phyloP scores from a whole-genome alignment of 106 monocot genomes.

The Dioscorea dumetorum region DNA sequence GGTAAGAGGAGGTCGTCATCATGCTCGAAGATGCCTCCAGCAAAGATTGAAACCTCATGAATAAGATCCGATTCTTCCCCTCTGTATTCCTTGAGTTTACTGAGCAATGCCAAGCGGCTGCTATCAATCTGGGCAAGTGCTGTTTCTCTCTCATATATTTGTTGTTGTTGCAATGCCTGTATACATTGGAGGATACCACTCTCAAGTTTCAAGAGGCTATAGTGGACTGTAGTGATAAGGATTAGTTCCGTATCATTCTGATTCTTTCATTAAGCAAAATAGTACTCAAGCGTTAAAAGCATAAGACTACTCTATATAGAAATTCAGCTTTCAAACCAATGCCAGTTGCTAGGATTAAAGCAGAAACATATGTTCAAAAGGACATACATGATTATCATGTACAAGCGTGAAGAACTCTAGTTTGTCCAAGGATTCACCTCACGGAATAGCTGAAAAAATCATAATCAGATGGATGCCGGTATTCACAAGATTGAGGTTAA shows the following conservation, averaged over 20 bases:
- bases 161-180: slow-evolving; percentile 70
- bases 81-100: slow-evolving; percentile 67
- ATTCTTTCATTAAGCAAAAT: neutral
- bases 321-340: neutral
- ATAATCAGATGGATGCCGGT: too few species aligned
- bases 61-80: slow-evolving; percentile 61
- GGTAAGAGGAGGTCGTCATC: slow-evolving; percentile 60
- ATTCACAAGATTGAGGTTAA: too few species aligned
- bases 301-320: too few species aligned
- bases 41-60: slow-evolving; percentile 64
- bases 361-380: too few species aligned
- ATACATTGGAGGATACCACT: too few species aligned
- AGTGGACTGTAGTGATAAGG: neutral
- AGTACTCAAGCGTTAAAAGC: neutral
- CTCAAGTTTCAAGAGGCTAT: too few species aligned
- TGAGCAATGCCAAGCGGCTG: slow-evolving; percentile 46
- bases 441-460: too few species aligned
- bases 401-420: too few species aligned
- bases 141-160: slow-evolving; percentile 74
- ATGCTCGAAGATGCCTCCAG: slow-evolving; percentile 38
- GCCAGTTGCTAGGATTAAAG: neutral
- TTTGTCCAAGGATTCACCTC: too few species aligned
- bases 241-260: too few species aligned
- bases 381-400: too few species aligned
- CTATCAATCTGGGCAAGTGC: slow-evolving; percentile 58